These are phyloP conservation scores for Acacia concinna DNA, from an alignment of 331 rosid genomes.

Conservation along the genomic window DNA sequence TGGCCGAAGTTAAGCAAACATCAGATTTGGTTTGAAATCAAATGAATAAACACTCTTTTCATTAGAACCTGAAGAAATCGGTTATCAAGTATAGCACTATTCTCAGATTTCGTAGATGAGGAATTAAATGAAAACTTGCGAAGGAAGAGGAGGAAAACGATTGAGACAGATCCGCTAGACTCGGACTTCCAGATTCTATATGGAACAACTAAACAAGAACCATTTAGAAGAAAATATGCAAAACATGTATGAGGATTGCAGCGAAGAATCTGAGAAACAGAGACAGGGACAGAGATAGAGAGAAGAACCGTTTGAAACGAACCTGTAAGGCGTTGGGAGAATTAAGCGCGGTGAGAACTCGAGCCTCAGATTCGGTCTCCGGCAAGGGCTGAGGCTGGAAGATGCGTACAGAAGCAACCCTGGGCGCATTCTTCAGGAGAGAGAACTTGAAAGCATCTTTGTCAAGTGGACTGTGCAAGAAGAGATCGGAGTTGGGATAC, in stretches of 20 bases:
- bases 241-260: neutral
- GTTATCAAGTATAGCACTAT: neutral
- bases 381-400: constrained; percentile 58
- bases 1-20: neutral
- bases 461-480: constrained; percentile 70
- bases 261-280: neutral
- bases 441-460: constrained; percentile 64
- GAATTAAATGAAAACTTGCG: neutral
- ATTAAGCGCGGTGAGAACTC: constrained; percentile 67
- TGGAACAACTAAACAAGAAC: too few species aligned
- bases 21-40: neutral
- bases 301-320: neutral
- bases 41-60: neutral
- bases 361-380: constrained; percentile 60
- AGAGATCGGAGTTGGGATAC: constrained; percentile 88
- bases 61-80: neutral
- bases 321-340: constrained; percentile 98
- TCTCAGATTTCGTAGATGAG: neutral
- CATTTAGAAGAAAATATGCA: neutral
- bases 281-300: too few species aligned
- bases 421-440: constrained; percentile 59
- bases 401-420: constrained; percentile 59
- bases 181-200: neutral
- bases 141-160: neutral
- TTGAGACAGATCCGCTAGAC: neutral